phyloP scores from a whole-genome alignment of 108 stramenopile species.

The Phaeodactylum tricornutum region DNA sequence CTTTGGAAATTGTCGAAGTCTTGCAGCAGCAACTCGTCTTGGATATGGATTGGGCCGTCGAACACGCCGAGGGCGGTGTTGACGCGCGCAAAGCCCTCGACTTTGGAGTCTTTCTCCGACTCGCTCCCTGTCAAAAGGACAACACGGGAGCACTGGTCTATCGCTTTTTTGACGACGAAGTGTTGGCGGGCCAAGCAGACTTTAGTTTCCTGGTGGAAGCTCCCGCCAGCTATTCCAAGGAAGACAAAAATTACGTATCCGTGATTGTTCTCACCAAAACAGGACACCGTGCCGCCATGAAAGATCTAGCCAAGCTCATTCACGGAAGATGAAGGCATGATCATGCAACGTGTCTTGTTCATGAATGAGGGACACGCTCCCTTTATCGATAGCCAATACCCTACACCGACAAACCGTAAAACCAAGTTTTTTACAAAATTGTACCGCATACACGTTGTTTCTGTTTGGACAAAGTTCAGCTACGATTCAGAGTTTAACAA shows the following conservation, averaged over 20 bases:
- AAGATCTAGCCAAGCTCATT: conserved; percentile 17
- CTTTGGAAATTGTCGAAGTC: conserved; percentile 65
- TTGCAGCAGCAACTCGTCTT: conserved; percentile 69
- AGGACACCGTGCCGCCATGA: conserved; percentile 70
- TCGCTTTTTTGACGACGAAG: conserved; percentile 81
- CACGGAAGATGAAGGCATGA: no score
- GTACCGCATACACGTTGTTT: no score
- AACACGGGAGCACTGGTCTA: conserved; percentile 23
- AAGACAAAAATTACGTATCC: conserved; percentile 41
- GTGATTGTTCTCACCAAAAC: conserved; percentile 77
- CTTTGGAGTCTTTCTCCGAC: conserved; percentile 69
- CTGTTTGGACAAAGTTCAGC: no score
- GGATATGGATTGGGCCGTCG: conserved; percentile 71
- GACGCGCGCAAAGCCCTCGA: conserved; percentile 58
- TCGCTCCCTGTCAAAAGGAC: conserved; percentile 45
- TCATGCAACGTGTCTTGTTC: no score
- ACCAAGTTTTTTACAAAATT: no score
- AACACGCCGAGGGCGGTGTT: conserved; percentile 42
- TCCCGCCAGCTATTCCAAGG: conserved; percentile 43
- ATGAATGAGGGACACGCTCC: no score
- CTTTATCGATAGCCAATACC: no score
- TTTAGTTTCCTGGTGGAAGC: conserved; percentile 57
- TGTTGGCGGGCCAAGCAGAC: conserved; percentile 67
- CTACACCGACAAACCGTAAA: no score
- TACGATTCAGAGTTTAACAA: no score